Evolutionary conservation across 768 basidiomycete species (phyloP).

Genomic region (Cubamyces sp.): DNA sequence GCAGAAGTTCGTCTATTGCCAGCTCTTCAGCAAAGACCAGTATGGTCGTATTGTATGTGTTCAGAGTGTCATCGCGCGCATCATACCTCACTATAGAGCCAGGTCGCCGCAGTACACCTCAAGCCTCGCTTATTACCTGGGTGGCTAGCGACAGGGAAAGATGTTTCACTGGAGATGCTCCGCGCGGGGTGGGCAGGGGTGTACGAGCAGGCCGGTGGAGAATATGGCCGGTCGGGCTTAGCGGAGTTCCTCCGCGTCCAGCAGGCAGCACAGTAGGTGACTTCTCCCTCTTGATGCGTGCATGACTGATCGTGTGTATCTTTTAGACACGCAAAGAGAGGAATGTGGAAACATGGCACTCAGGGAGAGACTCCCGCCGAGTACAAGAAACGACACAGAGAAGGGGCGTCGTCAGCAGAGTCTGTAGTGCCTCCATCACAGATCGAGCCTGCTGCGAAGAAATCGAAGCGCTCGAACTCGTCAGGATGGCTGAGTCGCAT

Average conservation of each 20-base stretch:
- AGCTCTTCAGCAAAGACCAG: conserved; percentile 77
- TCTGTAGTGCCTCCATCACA: background rate
- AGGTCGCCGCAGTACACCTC: conserved; percentile 72
- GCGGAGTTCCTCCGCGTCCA: conserved; percentile 66
- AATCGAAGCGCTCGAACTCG: background rate
- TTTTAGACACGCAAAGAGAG: conserved; percentile 58
- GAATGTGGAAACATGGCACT: conserved; percentile 72
- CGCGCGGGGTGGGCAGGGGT: conserved; percentile 74
- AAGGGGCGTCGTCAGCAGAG: conserved; percentile 1
- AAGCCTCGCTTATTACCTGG: conserved; percentile 58
- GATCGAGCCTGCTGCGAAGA: background rate
- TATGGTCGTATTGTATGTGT: conserved; percentile 76
- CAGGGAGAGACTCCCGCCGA: conserved; percentile 71
- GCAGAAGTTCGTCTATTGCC: conserved; percentile 68
- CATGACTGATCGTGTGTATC: background rate
- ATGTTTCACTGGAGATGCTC: conserved; percentile 74
- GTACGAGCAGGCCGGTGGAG: conserved; percentile 79
- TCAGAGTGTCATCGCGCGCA: background rate
- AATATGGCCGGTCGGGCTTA: conserved; percentile 73
- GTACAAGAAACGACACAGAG: conserved; percentile 69
- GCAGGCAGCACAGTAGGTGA: conserved; percentile 35
- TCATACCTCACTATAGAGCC: background rate
- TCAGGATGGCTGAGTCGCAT: conserved; percentile 1
- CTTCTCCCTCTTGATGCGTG: background rate
- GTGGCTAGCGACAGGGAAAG: conserved; percentile 49